Percentiles rank a stretch among this genome's conserved stretches.
Evolutionary conservation across 768 basidiomycete species (phyloP).

Genomic region (Psilocybe subaeruginosa): DNA sequence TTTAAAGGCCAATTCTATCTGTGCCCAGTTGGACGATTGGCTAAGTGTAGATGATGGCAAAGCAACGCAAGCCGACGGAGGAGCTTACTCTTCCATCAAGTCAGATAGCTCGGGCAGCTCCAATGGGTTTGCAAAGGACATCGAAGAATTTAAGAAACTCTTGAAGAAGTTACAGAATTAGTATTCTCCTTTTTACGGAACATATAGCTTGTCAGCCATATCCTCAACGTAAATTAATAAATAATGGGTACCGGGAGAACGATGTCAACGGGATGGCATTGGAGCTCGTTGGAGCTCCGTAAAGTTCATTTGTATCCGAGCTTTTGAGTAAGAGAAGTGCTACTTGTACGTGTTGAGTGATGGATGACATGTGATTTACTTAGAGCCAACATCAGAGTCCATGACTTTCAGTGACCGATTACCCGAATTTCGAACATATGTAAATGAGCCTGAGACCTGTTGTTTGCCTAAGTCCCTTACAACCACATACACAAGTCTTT

Average conservation of each 20-base stretch:
- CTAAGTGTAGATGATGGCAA: constrained; percentile 74
- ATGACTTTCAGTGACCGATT: constrained; percentile 12
- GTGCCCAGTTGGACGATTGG: constrained; percentile 81
- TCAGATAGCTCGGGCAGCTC: constrained; percentile 43
- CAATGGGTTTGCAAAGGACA: constrained; percentile 69
- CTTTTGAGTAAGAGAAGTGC: neutral
- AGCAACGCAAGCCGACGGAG: constrained; percentile 58
- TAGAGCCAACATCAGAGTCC: constrained; percentile 1
- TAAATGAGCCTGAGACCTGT: constrained; percentile 12
- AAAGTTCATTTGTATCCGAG: neutral
- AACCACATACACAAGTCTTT: neutral
- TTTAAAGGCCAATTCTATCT: constrained; percentile 74
- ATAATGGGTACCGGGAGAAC: neutral
- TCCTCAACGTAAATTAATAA: neutral
- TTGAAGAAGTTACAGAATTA: constrained; percentile 46
- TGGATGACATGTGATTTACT: constrained; percentile 22
- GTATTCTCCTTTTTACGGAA: neutral
- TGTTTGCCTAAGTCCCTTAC: constrained; percentile 11
- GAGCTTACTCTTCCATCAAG: constrained; percentile 34
- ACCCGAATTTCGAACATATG: constrained; percentile 15
- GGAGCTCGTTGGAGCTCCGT: neutral
- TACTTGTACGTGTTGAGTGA: neutral
- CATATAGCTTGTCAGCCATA: neutral
- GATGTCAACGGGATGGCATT: neutral
- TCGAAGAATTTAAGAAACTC: constrained; percentile 69